phyloP scores from a whole-genome alignment of 2,329 filamentous ascomycete genomes.

The Didymella arachidicola region DNA sequence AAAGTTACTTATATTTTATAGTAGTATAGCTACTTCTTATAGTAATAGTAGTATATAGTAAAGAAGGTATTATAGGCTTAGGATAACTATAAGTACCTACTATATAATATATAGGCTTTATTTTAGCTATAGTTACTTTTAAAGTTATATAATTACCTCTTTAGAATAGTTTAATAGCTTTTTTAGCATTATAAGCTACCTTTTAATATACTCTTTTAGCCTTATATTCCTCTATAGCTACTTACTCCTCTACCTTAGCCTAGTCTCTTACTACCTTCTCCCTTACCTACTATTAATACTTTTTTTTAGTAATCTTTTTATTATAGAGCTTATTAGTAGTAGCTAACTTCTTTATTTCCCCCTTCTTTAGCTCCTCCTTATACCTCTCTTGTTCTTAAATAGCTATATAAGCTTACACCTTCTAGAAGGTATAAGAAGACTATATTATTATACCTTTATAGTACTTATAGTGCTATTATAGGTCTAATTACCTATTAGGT shows the following conservation, averaged over 20 bases:
- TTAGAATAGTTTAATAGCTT: neutral
- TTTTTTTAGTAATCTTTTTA: neutral
- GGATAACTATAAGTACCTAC: neutral
- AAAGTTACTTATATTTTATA: neutral
- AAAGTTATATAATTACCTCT: neutral
- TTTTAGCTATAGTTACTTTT: neutral
- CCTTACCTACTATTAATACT: too few species aligned
- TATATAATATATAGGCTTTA: neutral
- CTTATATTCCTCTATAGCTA: neutral
- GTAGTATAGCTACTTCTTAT: neutral
- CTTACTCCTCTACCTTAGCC: neutral
- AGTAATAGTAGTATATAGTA: neutral
- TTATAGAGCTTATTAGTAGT: conserved; percentile 1
- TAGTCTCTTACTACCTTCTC: too few species aligned
- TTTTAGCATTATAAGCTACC: neutral
- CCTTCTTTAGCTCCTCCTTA: too few species aligned
- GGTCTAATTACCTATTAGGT: too few species aligned
- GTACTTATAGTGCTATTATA: too few species aligned
- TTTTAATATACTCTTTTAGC: neutral
- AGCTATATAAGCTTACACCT: too few species aligned
- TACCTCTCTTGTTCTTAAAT: too few species aligned
- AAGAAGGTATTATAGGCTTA: neutral
- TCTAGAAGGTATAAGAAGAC: too few species aligned
- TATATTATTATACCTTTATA: too few species aligned
- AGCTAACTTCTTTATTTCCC: neutral